Evolutionary conservation across 2,329 filamentous ascomycete species (phyloP).

Genomic region (Hypoxylon sp.): DNA sequence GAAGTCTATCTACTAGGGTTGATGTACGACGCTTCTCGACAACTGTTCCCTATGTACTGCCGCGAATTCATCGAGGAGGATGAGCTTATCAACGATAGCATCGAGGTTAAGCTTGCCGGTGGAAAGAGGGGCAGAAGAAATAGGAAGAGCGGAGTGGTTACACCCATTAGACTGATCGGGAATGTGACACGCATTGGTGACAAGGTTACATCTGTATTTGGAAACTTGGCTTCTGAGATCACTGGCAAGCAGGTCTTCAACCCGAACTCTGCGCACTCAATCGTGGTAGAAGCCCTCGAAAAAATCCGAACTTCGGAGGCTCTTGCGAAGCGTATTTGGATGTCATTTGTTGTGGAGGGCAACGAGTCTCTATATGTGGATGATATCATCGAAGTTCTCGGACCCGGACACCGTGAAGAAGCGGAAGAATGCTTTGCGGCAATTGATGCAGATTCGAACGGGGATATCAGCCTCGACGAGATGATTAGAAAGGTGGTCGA

Average conservation of each 20-base stretch:
- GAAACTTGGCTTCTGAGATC: conserved; percentile 93
- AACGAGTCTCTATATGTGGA: conserved; percentile 83
- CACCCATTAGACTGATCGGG: conserved; percentile 83
- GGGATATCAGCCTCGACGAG: conserved; percentile 94
- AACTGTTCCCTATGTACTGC: conserved; percentile 93
- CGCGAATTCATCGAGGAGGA: conserved; percentile 92
- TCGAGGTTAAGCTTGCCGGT: conserved; percentile 76
- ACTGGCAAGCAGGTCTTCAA: conserved; percentile 97
- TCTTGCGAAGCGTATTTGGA: conserved; percentile 95
- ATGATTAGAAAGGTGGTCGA: conserved; percentile 92
- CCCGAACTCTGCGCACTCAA: conserved; percentile 87
- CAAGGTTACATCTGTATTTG: conserved; percentile 93
- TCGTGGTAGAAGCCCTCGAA: conserved; percentile 90
- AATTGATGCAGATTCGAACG: conserved; percentile 90
- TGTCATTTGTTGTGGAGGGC: conserved; percentile 96
- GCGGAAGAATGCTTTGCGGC: conserved; percentile 87
- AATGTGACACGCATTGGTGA: conserved; percentile 87
- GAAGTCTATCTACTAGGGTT: conserved; percentile 85
- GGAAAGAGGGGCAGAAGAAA: conserved; percentile 63
- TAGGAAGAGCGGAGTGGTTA: conserved; percentile 71
- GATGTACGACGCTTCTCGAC: conserved; percentile 90
- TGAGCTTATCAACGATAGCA: conserved; percentile 88
- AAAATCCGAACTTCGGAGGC: conserved; percentile 88
- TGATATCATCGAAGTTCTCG: conserved; percentile 90
- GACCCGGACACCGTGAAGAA: conserved; percentile 78